Conservation (phyloP, 768 basidiomycete genomes). For the Suillus tomentosus region DNA sequence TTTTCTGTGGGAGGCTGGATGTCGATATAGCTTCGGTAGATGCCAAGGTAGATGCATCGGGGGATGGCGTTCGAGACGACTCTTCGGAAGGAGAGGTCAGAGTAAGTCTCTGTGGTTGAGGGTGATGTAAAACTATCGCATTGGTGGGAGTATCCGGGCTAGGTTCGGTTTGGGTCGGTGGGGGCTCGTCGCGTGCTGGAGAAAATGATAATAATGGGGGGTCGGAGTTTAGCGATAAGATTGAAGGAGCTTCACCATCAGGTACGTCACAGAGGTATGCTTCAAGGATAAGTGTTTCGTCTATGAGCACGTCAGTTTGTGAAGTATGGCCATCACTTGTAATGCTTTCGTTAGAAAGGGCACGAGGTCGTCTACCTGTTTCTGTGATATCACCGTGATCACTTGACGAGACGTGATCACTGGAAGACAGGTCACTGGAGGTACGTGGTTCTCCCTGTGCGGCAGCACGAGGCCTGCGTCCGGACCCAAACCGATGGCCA, state of each 20-base stretch:
- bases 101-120: constrained; percentile 58
- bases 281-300: constrained; percentile 83
- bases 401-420: constrained; percentile 39
- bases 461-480: constrained; percentile 30
- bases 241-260: constrained; percentile 35
- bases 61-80: constrained; percentile 64
- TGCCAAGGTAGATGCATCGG: constrained; percentile 38
- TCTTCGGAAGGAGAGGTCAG: constrained; percentile 32
- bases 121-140: constrained; percentile 57
- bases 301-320: constrained; percentile 76
- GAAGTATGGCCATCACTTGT: constrained; percentile 43
- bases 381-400: constrained; percentile 60
- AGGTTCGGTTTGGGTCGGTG: constrained; percentile 18
- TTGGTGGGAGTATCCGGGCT: constrained; percentile 39
- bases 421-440: constrained; percentile 70
- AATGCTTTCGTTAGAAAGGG: constrained; percentile 40
- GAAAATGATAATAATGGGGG: constrained; percentile 28
- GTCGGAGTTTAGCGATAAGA: constrained; percentile 21
- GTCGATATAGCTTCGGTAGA: constrained; percentile 31
- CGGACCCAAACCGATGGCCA: constrained; percentile 77
- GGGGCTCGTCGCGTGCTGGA: constrained; percentile 21
- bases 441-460: constrained; percentile 48
- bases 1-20: constrained; percentile 25
- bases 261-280: constrained; percentile 70
- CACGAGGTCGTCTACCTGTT: constrained; percentile 35